Evolutionary conservation across 345 rosid species (phyloP).

Genomic region (Hibiscus tridactylites): DNA sequence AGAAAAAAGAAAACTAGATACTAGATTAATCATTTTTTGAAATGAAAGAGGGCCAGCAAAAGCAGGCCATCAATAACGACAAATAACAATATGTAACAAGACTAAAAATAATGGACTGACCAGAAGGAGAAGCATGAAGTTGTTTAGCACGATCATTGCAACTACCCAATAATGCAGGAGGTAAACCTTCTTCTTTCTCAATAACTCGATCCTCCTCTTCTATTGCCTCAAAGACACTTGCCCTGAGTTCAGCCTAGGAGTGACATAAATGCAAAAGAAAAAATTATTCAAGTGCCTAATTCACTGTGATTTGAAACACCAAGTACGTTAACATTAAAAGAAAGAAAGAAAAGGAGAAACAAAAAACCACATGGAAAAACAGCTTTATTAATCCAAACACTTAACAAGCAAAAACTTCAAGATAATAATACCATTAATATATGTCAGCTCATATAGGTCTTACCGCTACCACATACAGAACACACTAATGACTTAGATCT

Average conservation of each 20-base stretch:
- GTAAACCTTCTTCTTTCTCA: conserved; percentile 69
- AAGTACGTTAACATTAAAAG: not conserved
- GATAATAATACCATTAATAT: not conserved
- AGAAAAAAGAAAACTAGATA: not conserved
- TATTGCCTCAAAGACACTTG: conserved; percentile 97
- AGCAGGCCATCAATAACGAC: not conserved
- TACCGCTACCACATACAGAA: not conserved
- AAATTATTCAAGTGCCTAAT: not conserved
- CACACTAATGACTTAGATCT: not conserved
- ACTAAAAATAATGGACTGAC: conserved; percentile 25
- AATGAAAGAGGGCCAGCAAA: too few species aligned
- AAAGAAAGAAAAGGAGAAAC: not conserved
- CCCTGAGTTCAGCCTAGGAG: conserved; percentile 85
- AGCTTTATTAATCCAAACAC: not conserved
- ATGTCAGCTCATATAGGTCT: not conserved
- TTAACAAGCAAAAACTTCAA: not conserved
- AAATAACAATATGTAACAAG: not conserved
- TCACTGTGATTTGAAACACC: not conserved
- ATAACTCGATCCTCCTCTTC: conserved; percentile 87
- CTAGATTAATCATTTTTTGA: not conserved
- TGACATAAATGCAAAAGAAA: not conserved
- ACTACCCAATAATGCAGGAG: conserved; percentile 93
- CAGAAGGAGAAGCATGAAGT: conserved; percentile 95
- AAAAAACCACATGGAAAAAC: not conserved
- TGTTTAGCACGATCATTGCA: conserved; percentile 84